Percentiles rank a stretch among this genome's conserved stretches.
Conservation (phyloP, 352 stramenopile genomes). For the Globisporangium mamillatum region DNA sequence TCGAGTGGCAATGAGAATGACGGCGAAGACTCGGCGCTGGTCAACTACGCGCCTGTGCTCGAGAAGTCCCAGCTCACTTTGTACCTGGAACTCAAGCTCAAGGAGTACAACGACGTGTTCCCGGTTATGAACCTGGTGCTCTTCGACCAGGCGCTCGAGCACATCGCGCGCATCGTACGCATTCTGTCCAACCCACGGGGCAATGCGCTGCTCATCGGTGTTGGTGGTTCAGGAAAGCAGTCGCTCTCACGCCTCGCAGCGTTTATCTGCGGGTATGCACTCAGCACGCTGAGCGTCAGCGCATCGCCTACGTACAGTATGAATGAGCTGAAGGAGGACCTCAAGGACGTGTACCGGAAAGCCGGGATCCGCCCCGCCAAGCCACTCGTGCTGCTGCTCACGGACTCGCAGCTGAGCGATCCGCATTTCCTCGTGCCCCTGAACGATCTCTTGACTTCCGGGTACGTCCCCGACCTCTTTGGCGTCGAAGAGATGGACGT, state of each 20-base stretch:
- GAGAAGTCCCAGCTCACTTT: slow-evolving; percentile 53
- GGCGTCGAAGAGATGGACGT: slow-evolving; percentile 86
- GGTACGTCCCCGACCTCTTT: slow-evolving; percentile 84
- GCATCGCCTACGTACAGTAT: slow-evolving; percentile 61
- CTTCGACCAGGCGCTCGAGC: slow-evolving; percentile 90
- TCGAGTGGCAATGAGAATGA: background rate
- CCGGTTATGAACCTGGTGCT: slow-evolving; percentile 92
- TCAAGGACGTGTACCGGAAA: slow-evolving; percentile 89
- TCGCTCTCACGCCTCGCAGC: slow-evolving; percentile 86
- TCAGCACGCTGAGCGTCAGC: slow-evolving; percentile 66
- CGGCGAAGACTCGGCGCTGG: slow-evolving; percentile 12
- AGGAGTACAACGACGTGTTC: slow-evolving; percentile 91
- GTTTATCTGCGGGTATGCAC: slow-evolving; percentile 80
- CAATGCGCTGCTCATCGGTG: slow-evolving; percentile 84
- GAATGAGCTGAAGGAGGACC: slow-evolving; percentile 81
- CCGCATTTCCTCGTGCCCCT: slow-evolving; percentile 86
- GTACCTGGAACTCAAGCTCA: slow-evolving; percentile 63
- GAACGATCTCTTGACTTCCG: slow-evolving; percentile 81
- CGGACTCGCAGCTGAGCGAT: slow-evolving; percentile 85
- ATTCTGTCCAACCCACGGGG: slow-evolving; percentile 75
- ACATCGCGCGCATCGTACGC: slow-evolving; percentile 85
- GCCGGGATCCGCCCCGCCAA: slow-evolving; percentile 82
- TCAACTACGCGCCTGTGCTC: slow-evolving; percentile 43
- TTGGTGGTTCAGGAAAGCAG: slow-evolving; percentile 88
- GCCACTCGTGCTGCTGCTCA: slow-evolving; percentile 87